Evolutionary conservation across 352 stramenopile genomes (phyloP).

Genomic region (Pythium oligandrum): DNA sequence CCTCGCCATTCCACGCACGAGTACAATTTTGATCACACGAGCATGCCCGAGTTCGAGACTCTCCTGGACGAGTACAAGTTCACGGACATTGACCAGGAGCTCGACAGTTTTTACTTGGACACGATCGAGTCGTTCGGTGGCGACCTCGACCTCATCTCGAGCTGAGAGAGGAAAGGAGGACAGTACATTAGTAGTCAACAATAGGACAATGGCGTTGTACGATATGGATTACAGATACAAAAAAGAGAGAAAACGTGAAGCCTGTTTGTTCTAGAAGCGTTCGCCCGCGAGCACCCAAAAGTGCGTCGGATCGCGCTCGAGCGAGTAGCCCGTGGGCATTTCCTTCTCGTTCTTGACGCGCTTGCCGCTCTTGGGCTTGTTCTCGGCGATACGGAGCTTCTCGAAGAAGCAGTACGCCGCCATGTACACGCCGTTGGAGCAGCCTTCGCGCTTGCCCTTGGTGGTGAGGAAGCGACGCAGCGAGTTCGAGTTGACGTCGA

Average conservation of each 20-base stretch:
- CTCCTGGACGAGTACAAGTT: conserved; percentile 76
- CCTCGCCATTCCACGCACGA: conserved; percentile 18
- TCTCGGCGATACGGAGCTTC: conserved; percentile 39
- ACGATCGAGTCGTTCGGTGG: conserved; percentile 58
- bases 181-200: conserved; percentile 2
- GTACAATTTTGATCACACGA: conserved; percentile 39
- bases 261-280: neutral
- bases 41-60: conserved; percentile 63
- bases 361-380: conserved; percentile 37
- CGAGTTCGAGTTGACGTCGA: conserved; percentile 46
- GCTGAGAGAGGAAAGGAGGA: conserved; percentile 22
- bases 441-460: conserved; percentile 44
- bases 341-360: conserved; percentile 31
- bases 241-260: conserved; percentile 3
- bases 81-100: conserved; percentile 76
- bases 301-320: conserved; percentile 24
- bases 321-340: conserved; percentile 18
- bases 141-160: conserved; percentile 59
- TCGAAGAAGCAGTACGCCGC: conserved; percentile 53
- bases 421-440: conserved; percentile 43
- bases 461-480: conserved; percentile 38
- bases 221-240: conserved; percentile 1
- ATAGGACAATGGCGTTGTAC: too few species aligned
- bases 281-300: conserved; percentile 9
- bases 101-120: conserved; percentile 79